Percentiles rank a stretch among this genome's conserved stretches.
Evolutionary conservation across 2,329 filamentous ascomycete genomes (phyloP).

Genomic region (Tothia fuscella): DNA sequence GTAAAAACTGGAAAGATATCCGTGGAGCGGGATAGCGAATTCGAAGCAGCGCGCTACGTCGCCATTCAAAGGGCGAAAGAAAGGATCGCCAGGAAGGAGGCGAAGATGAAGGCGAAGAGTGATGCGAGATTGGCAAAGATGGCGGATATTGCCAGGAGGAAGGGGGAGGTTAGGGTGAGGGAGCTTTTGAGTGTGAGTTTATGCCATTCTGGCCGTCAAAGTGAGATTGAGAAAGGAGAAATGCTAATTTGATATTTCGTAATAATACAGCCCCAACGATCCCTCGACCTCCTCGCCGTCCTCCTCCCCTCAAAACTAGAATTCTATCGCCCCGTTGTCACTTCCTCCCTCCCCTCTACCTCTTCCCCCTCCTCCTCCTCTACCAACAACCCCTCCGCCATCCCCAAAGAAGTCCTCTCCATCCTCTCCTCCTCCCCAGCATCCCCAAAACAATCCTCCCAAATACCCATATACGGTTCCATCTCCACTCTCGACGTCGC

Average conservation of each 20-base stretch:
- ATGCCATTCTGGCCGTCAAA: neutral
- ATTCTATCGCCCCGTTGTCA: conserved; percentile 35
- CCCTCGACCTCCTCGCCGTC: conserved; percentile 35
- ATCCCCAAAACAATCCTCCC: conserved; percentile 14
- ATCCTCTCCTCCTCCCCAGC: conserved; percentile 8
- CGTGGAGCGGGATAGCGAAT: conserved; percentile 36
- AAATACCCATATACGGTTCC: conserved; percentile 38
- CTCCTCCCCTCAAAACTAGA: conserved; percentile 36
- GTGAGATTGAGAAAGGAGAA: neutral
- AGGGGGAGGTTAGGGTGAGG: neutral
- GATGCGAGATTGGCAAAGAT: neutral
- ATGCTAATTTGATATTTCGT: neutral
- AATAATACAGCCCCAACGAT: conserved; percentile 26
- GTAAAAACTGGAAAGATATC: conserved; percentile 32
- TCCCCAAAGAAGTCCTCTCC: too few species aligned
- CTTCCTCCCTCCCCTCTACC: conserved; percentile 21
- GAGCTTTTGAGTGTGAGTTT: neutral
- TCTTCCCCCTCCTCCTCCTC: conserved; percentile 8
- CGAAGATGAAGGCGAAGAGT: neutral
- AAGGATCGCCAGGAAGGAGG: neutral
- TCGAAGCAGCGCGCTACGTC: conserved; percentile 14
- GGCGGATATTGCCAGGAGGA: neutral
- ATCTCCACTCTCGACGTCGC: conserved; percentile 43
- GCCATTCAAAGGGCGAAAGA: neutral
- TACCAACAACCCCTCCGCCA: conserved; percentile 8